Conservation (phyloP, 2,329 filamentous ascomycete genomes). For the Tolypocladium album region DNA sequence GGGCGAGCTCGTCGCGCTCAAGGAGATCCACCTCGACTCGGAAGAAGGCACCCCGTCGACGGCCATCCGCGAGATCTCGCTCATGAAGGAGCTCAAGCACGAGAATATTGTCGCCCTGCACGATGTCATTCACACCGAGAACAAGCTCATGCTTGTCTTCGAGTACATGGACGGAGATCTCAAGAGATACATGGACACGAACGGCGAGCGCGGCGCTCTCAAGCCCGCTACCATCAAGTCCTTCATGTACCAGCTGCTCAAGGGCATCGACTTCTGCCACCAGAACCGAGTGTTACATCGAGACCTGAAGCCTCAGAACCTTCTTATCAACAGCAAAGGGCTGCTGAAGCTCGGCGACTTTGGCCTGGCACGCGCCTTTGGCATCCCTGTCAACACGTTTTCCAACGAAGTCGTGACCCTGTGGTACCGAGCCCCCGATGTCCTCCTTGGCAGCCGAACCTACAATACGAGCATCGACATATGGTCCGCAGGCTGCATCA, state of each 20-base stretch:
- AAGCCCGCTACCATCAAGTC: constrained; percentile 91
- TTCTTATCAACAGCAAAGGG: constrained; percentile 87
- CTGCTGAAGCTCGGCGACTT: constrained; percentile 91
- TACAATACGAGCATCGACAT: constrained; percentile 99
- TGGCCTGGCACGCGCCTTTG: constrained; percentile 85
- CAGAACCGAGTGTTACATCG: constrained; percentile 93
- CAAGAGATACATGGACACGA: constrained; percentile 96
- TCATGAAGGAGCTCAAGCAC: constrained; percentile 99
- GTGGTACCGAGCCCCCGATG: constrained; percentile 95
- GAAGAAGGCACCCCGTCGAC: constrained; percentile 97
- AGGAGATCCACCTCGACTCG: constrained; percentile 97
- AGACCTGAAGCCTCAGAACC: constrained; percentile 91
- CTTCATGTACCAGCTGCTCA: constrained; percentile 96
- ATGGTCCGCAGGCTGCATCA: constrained; percentile 98
- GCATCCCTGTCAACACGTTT: constrained; percentile 96
- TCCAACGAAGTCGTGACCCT: constrained; percentile 96
- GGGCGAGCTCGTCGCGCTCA: constrained; percentile 89
- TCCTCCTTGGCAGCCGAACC: constrained; percentile 83
- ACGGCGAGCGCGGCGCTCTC: constrained; percentile 79
- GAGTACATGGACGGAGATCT: constrained; percentile 98
- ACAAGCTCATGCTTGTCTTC: constrained; percentile 98
- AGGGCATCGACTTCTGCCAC: constrained; percentile 96
- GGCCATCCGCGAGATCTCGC: constrained; percentile 93
- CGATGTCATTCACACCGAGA: constrained; percentile 99
- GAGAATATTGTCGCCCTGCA: constrained; percentile 96